Percentiles rank a stretch among this genome's conserved stretches.
Evolutionary conservation across 2,329 filamentous ascomycete genomes (phyloP).

Genomic region (Balansia obtecta): DNA sequence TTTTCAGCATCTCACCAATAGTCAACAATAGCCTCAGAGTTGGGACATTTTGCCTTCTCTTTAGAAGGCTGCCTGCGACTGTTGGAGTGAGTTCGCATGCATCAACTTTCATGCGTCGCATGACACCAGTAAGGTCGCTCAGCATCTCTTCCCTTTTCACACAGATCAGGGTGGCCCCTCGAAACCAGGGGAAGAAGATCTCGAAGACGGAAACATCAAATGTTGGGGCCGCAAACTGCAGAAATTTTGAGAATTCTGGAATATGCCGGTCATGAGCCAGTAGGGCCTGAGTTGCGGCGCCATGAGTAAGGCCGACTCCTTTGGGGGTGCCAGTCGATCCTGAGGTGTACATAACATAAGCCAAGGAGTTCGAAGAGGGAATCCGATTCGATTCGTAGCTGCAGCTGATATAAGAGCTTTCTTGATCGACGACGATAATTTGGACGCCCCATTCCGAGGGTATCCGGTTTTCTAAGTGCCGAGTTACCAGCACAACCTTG

Average conservation of each 20-base stretch:
- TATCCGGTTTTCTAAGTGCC: constrained; percentile 29
- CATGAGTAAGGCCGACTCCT: constrained; percentile 72
- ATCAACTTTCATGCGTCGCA: constrained; percentile 57
- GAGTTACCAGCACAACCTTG: constrained; percentile 51
- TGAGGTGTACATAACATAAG: constrained; percentile 91
- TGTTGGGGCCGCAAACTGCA: constrained; percentile 85
- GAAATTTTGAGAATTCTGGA: constrained; percentile 63
- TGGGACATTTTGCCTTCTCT: constrained; percentile 54
- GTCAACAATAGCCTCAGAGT: constrained; percentile 61
- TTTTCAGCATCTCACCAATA: constrained; percentile 86
- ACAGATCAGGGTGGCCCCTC: constrained; percentile 60
- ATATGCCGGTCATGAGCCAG: constrained; percentile 71
- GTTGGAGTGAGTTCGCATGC: constrained; percentile 84
- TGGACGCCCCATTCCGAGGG: constrained; percentile 19
- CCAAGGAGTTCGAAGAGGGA: constrained; percentile 35
- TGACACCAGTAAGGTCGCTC: constrained; percentile 56
- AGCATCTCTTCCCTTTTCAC: constrained; percentile 60
- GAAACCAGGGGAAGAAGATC: constrained; percentile 76
- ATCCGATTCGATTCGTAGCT: constrained; percentile 7
- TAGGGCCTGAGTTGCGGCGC: constrained; percentile 67
- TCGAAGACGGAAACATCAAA: constrained; percentile 95
- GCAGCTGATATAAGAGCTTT: neutral
- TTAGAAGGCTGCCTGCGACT: constrained; percentile 66
- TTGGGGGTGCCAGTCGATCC: constrained; percentile 84
- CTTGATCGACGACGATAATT: constrained; percentile 23